phyloP scores from a whole-genome alignment of 257 asterid species.

The Ilex aquifolium region DNA sequence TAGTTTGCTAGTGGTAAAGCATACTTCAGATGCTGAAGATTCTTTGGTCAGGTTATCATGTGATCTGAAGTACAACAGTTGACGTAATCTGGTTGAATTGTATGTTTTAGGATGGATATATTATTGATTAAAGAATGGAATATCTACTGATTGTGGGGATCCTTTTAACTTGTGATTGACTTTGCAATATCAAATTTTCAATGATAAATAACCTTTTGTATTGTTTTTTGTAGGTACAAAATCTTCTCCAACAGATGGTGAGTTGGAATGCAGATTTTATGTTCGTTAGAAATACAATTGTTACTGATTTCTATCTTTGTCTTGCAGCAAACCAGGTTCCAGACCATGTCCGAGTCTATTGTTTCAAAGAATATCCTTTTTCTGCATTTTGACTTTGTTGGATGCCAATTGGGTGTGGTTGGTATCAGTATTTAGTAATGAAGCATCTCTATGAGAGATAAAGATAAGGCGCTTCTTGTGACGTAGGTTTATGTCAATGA shows the following conservation, averaged over 20 bases:
- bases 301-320: background rate
- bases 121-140: background rate
- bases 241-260: conserved; percentile 2
- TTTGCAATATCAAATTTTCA: background rate
- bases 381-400: background rate
- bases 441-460: background rate
- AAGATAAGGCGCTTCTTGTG: background rate
- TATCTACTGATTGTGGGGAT: background rate
- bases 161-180: background rate
- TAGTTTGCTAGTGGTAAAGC: background rate
- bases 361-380: conserved; percentile 3
- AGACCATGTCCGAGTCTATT: background rate
- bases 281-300: background rate
- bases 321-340: conserved; percentile 2
- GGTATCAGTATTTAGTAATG: background rate
- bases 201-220: background rate
- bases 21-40: background rate
- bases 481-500: background rate
- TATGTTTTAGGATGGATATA: background rate
- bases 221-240: background rate
- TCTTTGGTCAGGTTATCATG: background rate
- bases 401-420: background rate
- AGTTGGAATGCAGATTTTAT: background rate
- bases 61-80: background rate
- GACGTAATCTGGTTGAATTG: no score